Evolutionary conservation across 371 early-diverging fungal species (phyloP).

Genomic region (Nematocida parisii): DNA sequence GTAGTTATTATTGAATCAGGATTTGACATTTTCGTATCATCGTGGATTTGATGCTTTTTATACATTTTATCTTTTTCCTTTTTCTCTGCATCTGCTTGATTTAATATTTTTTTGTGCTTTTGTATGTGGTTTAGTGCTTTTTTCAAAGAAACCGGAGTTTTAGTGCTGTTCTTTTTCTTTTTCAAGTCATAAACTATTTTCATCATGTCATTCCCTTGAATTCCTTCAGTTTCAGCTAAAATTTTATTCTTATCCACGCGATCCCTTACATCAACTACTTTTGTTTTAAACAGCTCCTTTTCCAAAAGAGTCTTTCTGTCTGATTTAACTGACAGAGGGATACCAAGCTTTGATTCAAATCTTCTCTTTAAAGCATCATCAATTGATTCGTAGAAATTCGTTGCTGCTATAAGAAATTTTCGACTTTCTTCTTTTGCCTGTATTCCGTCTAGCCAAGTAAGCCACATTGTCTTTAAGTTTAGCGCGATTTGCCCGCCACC

Average conservation of each 20-base stretch:
- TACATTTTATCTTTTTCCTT: background rate
- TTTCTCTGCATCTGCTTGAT: background rate
- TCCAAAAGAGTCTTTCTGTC: slow-evolving; percentile 52
- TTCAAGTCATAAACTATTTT: background rate
- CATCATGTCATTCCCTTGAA: background rate
- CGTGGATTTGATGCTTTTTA: background rate
- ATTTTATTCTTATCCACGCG: background rate
- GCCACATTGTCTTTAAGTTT: slow-evolving; percentile 49
- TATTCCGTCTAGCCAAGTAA: slow-evolving; percentile 60
- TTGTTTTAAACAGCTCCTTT: background rate
- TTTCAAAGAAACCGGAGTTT: background rate
- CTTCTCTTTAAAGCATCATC: slow-evolving; percentile 62
- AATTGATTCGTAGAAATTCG: slow-evolving; percentile 52
- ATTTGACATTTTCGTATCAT: slow-evolving; percentile 4
- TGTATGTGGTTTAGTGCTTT: background rate
- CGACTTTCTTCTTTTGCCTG: slow-evolving; percentile 13
- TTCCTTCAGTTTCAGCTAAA: background rate
- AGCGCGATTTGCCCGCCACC: slow-evolving; percentile 16
- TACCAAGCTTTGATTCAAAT: slow-evolving; percentile 51
- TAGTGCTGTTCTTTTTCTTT: background rate
- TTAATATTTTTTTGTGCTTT: background rate
- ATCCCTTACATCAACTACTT: background rate
- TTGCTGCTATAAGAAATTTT: slow-evolving; percentile 62
- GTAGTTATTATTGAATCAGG: background rate
- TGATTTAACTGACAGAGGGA: slow-evolving; percentile 19